phyloP scores from a whole-genome alignment of 164 flowering plant genomes.

The Saururus chinensis region DNA sequence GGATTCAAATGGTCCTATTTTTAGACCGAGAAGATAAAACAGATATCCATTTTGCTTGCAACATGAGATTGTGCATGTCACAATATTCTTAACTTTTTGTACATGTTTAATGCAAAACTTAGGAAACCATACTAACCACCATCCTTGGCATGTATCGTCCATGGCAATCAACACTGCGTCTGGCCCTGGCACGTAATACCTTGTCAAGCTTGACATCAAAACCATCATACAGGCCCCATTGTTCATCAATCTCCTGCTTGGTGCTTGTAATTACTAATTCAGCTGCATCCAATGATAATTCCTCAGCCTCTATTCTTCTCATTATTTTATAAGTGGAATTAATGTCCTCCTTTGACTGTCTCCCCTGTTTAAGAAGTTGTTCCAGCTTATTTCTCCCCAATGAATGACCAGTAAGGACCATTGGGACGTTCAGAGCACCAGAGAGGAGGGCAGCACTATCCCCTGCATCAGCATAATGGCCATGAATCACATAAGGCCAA shows the following conservation, averaged over 20 bases:
- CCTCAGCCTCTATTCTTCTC: constrained; percentile 95
- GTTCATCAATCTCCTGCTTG: constrained; percentile 86
- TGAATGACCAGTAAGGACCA: constrained; percentile 95
- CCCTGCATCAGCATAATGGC: constrained; percentile 95
- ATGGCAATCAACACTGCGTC: constrained; percentile 81
- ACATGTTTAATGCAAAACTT: neutral
- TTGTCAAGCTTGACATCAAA: constrained; percentile 91
- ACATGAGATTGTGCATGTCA: neutral
- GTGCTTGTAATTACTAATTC: constrained; percentile 95
- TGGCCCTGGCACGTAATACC: constrained; percentile 75
- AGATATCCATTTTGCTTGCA: neutral
- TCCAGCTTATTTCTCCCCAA: constrained; percentile 90
- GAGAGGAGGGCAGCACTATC: constrained; percentile 94
- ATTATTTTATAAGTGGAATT: constrained; percentile 80
- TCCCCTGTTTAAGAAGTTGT: constrained; percentile 91
- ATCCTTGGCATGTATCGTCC: constrained; percentile 94
- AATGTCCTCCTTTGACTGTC: constrained; percentile 86
- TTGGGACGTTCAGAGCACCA: constrained; percentile 88
- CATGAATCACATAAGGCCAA: constrained; percentile 93
- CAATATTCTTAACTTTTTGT: neutral
- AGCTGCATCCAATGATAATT: constrained; percentile 90
- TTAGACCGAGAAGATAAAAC: neutral
- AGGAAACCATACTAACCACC: constrained; percentile 45
- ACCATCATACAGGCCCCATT: constrained; percentile 95
- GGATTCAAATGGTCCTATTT: neutral